These are phyloP conservation scores for Drechslerella coelobrocha DNA, from an alignment of 2,329 filamentous ascomycete species.

Conservation along the genomic window DNA sequence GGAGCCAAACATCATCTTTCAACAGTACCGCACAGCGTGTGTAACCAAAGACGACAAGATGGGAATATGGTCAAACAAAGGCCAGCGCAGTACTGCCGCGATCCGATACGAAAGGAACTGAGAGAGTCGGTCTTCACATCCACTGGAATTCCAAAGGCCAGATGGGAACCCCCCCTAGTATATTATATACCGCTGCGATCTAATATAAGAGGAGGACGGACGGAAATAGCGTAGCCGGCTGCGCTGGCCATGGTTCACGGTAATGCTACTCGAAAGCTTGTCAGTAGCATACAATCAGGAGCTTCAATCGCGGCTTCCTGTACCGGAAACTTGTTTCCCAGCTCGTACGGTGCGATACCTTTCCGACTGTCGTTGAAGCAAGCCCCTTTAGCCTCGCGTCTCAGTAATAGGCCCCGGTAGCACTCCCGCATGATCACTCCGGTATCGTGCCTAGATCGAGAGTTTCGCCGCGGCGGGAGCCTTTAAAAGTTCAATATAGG, in stretches of 20 bases:
- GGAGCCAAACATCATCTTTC: conserved; percentile 38
- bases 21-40: not conserved
- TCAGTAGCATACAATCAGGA: too few relatives aligned
- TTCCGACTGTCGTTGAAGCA: not conserved
- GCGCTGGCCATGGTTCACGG: too few relatives aligned
- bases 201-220: not conserved
- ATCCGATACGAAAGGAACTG: too few relatives aligned
- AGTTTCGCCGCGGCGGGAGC: too few relatives aligned
- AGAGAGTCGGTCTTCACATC: too few relatives aligned
- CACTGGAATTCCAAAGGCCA: too few relatives aligned
- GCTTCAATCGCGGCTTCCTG: conserved; percentile 44
- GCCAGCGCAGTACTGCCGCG: not conserved
- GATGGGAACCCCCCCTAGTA: not conserved
- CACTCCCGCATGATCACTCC: conserved; percentile 31
- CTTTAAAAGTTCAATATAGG: not conserved
- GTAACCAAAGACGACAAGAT: conserved; percentile 18
- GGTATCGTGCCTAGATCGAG: not conserved
- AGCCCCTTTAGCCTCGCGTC: too few relatives aligned
- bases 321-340: conserved; percentile 37
- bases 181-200: too few relatives aligned
- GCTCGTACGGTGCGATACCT: not conserved
- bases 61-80: conserved; percentile 14
- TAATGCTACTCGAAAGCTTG: too few relatives aligned
- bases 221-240: too few relatives aligned
- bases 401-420: conserved; percentile 7